Conservation (phyloP, 2,329 filamentous ascomycete genomes). For the Colletotrichum shisoi region DNA sequence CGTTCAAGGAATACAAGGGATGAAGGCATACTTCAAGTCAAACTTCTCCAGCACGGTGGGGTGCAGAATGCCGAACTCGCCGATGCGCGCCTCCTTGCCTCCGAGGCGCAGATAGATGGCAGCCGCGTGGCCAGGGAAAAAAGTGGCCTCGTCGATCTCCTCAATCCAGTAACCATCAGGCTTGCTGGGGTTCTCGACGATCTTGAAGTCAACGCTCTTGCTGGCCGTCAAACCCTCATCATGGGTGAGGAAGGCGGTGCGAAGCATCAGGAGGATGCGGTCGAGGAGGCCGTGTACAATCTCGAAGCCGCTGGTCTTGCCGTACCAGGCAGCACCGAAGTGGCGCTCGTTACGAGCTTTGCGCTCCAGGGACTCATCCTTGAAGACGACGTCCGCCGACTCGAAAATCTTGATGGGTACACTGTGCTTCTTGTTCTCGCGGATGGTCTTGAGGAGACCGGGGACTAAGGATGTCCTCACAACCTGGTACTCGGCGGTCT, state of each 20-base stretch:
- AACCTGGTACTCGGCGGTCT: slow-evolving; percentile 91
- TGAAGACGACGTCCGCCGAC: slow-evolving; percentile 89
- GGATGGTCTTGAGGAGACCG: slow-evolving; percentile 89
- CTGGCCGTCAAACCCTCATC: slow-evolving; percentile 70
- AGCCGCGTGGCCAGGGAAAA: slow-evolving; percentile 89
- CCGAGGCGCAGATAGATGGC: slow-evolving; percentile 79
- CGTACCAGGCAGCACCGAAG: slow-evolving; percentile 95
- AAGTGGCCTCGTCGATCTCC: slow-evolving; percentile 88
- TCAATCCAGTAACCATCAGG: slow-evolving; percentile 91
- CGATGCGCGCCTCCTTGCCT: slow-evolving; percentile 79
- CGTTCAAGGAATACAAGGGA: background rate
- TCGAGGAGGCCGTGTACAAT: slow-evolving; percentile 93
- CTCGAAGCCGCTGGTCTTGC: slow-evolving; percentile 94
- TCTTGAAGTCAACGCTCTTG: slow-evolving; percentile 61
- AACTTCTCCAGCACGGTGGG: slow-evolving; percentile 93
- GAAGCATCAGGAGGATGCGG: slow-evolving; percentile 90
- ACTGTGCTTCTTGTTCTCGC: slow-evolving; percentile 88
- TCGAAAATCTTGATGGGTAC: slow-evolving; percentile 94
- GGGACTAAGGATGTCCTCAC: slow-evolving; percentile 87
- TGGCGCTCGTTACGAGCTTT: slow-evolving; percentile 92
- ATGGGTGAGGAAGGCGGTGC: slow-evolving; percentile 77
- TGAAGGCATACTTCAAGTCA: slow-evolving; percentile 73
- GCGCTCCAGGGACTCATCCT: slow-evolving; percentile 81
- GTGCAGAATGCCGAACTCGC: slow-evolving; percentile 92
- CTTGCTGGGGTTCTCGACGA: slow-evolving; percentile 62